phyloP scores from a whole-genome alignment of 2,329 filamentous ascomycete genomes.

The Hypoxylon sp. region DNA sequence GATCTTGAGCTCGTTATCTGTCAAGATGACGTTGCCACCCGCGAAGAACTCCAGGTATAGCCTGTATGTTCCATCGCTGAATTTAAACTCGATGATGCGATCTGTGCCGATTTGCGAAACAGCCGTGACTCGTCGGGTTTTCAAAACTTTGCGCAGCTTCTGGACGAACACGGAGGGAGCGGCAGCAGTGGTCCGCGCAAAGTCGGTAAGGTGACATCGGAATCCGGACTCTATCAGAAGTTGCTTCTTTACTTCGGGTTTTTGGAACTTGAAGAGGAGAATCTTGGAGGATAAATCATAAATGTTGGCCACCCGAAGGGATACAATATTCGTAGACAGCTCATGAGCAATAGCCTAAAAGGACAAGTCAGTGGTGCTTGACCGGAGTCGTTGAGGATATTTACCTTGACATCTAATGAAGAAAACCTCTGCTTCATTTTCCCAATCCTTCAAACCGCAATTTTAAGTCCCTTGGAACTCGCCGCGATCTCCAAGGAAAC shows the following conservation, averaged over 20 bases:
- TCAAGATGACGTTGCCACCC: conserved; percentile 93
- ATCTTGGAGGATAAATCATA: conserved; percentile 98
- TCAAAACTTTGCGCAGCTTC: conserved; percentile 87
- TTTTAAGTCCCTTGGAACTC: conserved; percentile 7
- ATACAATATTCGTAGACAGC: conserved; percentile 81
- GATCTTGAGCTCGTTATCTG: conserved; percentile 86
- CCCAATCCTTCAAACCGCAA: not conserved
- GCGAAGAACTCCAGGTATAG: conserved; percentile 97
- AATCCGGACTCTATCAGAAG: conserved; percentile 95
- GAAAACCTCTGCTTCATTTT: conserved; percentile 72
- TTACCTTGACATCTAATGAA: conserved; percentile 69
- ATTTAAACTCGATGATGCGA: conserved; percentile 90
- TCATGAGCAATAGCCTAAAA: conserved; percentile 91
- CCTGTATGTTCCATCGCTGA: conserved; percentile 90
- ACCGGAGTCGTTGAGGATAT: conserved; percentile 1
- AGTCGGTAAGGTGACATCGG: conserved; percentile 93
- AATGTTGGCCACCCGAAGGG: conserved; percentile 89
- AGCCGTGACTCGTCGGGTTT: conserved; percentile 85
- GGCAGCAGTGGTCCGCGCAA: conserved; percentile 86
- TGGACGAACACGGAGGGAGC: conserved; percentile 89
- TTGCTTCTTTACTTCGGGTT: conserved; percentile 89
- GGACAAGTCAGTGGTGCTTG: conserved; percentile 21
- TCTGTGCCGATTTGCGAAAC: conserved; percentile 93
- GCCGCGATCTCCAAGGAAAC: not conserved
- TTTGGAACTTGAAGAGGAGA: conserved; percentile 94